Conservation (phyloP, 2,329 filamentous ascomycete species). For the Xenoacremonium recifei region DNA sequence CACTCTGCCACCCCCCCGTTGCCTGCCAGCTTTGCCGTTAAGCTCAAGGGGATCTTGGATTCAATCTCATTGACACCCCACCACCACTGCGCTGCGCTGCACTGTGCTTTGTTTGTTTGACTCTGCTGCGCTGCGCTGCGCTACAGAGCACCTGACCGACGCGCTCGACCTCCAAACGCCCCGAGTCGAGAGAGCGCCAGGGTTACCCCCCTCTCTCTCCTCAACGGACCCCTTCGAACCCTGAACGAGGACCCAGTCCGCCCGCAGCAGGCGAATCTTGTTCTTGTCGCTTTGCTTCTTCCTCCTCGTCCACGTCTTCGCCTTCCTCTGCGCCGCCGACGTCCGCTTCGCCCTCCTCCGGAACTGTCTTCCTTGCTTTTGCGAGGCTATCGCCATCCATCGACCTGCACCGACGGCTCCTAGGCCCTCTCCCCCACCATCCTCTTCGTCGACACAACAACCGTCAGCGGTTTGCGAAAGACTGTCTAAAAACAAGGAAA, state of each 20-base stretch:
- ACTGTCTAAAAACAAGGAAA: too few species aligned
- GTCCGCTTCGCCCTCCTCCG: not conserved
- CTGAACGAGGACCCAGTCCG: too few species aligned
- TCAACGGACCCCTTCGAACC: too few species aligned
- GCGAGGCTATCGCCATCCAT: slow-evolving; percentile 9
- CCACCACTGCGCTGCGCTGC: too few species aligned
- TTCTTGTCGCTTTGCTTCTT: slow-evolving; percentile 1
- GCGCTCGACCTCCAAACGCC: too few species aligned
- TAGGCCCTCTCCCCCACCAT: slow-evolving; percentile 19
- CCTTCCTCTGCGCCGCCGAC: slow-evolving; percentile 6
- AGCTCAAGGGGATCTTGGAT: slow-evolving; percentile 13
- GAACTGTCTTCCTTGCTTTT: slow-evolving; percentile 10
- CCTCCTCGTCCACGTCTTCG: slow-evolving; percentile 8
- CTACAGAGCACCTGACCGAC: too few species aligned
- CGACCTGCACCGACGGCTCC: too few species aligned
- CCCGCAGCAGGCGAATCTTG: slow-evolving; percentile 3
- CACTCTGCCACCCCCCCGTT: too few species aligned
- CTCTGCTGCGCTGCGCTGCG: too few species aligned
- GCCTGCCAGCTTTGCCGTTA: slow-evolving; percentile 14
- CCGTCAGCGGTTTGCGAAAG: slow-evolving; percentile 16
- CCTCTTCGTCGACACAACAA: slow-evolving; percentile 19
- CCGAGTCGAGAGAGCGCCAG: too few species aligned
- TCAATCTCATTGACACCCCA: slow-evolving; percentile 26
- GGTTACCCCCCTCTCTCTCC: too few species aligned
- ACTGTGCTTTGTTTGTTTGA: too few species aligned